phyloP scores from a whole-genome alignment of 2,329 filamentous ascomycete species.

The Colletotrichum sp. region DNA sequence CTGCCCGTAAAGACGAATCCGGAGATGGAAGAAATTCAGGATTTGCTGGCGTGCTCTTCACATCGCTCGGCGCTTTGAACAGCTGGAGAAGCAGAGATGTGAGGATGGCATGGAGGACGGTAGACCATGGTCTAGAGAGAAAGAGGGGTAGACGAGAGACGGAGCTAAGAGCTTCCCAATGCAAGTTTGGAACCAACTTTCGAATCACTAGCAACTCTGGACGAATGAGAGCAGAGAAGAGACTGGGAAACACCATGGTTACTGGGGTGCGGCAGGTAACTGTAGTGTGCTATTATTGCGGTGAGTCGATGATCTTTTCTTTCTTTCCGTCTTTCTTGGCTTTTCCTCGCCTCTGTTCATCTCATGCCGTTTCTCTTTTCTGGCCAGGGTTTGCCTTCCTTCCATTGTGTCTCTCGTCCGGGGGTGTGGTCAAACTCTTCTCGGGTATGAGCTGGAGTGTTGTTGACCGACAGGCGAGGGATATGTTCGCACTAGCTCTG shows the following conservation, averaged over 20 bases:
- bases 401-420: neutral
- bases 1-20: neutral
- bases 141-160: neutral
- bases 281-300: neutral
- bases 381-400: neutral
- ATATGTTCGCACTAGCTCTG: neutral
- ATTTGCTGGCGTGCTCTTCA: neutral
- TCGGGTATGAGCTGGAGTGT: slow-evolving; percentile 1
- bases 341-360: neutral
- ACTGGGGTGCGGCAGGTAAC: neutral
- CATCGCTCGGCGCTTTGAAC: neutral
- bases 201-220: neutral
- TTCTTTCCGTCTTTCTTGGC: neutral
- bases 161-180: neutral
- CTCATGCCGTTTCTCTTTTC: neutral
- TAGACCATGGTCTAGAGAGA: neutral
- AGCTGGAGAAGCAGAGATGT: neutral
- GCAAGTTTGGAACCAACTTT: slow-evolving; percentile 5
- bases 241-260: neutral
- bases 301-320: slow-evolving; percentile 8
- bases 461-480: slow-evolving; percentile 15
- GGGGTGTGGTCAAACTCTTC: neutral
- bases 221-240: neutral
- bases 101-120: neutral
- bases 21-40: neutral